These are phyloP conservation scores for Cucumis hystrix DNA, from an alignment of 306 rosid genomes.

Conservation along the genomic window DNA sequence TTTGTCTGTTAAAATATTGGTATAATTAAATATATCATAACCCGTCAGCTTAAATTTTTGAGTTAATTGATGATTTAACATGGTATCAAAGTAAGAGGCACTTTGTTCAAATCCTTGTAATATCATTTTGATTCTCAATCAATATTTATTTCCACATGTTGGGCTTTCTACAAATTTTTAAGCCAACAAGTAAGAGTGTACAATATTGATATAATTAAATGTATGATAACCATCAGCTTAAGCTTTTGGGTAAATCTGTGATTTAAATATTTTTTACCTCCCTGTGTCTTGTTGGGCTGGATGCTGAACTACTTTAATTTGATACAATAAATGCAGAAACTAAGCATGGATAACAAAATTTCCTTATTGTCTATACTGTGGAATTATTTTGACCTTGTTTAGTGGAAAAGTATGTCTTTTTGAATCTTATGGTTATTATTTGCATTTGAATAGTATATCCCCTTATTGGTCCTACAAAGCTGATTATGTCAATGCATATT, in stretches of 20 bases:
- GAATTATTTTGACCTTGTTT: not conserved
- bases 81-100: too few relatives aligned
- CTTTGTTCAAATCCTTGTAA: too few relatives aligned
- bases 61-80: too few relatives aligned
- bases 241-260: too few relatives aligned
- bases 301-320: not conserved
- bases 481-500: slow-evolving; percentile 56
- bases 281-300: not conserved
- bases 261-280: not conserved
- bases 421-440: slow-evolving; percentile 10
- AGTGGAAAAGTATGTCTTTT: not conserved
- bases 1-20: not conserved
- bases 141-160: too few relatives aligned
- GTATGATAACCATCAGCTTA: too few relatives aligned
- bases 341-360: not conserved
- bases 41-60: too few relatives aligned
- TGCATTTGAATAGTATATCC: slow-evolving; percentile 45
- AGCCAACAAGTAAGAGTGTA: too few relatives aligned
- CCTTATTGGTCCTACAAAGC: slow-evolving; percentile 72
- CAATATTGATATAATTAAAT: too few relatives aligned
- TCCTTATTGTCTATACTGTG: not conserved
- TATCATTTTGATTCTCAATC: too few relatives aligned
- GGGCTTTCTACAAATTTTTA: too few relatives aligned
- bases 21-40: too few relatives aligned
- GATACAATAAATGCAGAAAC: not conserved